These are phyloP conservation scores for Mucuna pruriens DNA, from an alignment of 306 rosid genomes.

Conservation along the genomic window DNA sequence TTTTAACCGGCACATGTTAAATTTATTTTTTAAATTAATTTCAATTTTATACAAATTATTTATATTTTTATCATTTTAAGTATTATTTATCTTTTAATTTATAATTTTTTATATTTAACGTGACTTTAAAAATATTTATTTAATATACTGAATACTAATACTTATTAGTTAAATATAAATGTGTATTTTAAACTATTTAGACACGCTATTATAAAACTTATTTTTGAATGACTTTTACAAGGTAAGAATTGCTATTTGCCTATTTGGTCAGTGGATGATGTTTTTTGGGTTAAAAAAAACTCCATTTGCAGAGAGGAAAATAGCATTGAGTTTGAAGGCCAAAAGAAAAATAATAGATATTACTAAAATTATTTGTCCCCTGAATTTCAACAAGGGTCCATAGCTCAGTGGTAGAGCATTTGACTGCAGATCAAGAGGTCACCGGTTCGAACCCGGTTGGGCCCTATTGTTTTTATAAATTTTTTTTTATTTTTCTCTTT, in stretches of 20 bases:
- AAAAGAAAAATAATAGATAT: no score
- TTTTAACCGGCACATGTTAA: not conserved
- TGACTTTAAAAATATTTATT: not conserved
- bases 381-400: constrained; percentile 16
- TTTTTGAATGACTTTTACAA: not conserved
- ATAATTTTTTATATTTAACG: not conserved
- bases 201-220: not conserved
- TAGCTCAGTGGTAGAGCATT: constrained; percentile 61
- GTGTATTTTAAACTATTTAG: not conserved
- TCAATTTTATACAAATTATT: not conserved
- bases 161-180: not conserved
- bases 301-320: not conserved
- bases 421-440: constrained; percentile 64
- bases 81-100: not conserved
- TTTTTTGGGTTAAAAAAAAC: not conserved
- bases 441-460: constrained; percentile 55
- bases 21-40: not conserved
- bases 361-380: not conserved
- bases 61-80: not conserved
- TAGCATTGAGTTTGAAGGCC: no score
- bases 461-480: not conserved
- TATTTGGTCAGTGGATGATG: not conserved
- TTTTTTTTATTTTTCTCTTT: not conserved
- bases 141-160: not conserved
- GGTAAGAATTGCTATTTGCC: not conserved